phyloP scores from a whole-genome alignment of 805 yeast species.

The Kodamaea neixiangensis region DNA sequence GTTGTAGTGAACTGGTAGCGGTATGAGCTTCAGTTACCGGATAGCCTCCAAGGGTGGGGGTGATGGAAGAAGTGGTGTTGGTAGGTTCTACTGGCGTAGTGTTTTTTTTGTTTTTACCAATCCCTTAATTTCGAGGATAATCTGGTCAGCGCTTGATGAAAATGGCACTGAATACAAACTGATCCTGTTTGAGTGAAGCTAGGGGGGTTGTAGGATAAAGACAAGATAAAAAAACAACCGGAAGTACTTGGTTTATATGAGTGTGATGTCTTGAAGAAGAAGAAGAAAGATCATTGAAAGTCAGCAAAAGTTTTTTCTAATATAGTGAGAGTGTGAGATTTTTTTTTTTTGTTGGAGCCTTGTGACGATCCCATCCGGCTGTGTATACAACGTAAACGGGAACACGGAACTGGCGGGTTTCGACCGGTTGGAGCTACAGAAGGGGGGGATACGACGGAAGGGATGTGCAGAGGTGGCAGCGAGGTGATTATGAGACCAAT shows the following conservation, averaged over 20 bases:
- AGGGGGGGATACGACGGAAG: background rate
- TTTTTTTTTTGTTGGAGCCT: constrained; percentile 4
- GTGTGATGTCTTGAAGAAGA: constrained; percentile 14
- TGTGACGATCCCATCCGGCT: constrained; percentile 1
- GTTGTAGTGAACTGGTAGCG: too few relatives aligned
- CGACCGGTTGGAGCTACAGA: too few relatives aligned
- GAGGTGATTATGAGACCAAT: too few relatives aligned
- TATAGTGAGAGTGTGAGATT: background rate
- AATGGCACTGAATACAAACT: background rate
- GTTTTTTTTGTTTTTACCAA: constrained; percentile 7
- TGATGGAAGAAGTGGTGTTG: constrained; percentile 9
- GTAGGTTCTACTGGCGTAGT: constrained; percentile 5
- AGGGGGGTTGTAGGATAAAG: constrained; percentile 10
- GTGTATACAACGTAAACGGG: constrained; percentile 1
- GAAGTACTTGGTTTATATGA: constrained; percentile 8
- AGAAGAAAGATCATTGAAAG: constrained; percentile 10
- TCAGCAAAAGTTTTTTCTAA: constrained; percentile 5
- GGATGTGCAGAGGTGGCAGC: background rate
- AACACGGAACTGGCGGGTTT: background rate
- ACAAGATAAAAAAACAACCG: constrained; percentile 10
- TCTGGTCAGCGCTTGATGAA: background rate
- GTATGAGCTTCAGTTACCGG: background rate
- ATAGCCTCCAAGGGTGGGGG: background rate
- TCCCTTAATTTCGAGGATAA: constrained; percentile 3
- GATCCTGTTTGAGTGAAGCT: background rate